These are phyloP conservation scores for Orobanche coerulescens DNA, from an alignment of 257 asterid species.

Conservation along the genomic window DNA sequence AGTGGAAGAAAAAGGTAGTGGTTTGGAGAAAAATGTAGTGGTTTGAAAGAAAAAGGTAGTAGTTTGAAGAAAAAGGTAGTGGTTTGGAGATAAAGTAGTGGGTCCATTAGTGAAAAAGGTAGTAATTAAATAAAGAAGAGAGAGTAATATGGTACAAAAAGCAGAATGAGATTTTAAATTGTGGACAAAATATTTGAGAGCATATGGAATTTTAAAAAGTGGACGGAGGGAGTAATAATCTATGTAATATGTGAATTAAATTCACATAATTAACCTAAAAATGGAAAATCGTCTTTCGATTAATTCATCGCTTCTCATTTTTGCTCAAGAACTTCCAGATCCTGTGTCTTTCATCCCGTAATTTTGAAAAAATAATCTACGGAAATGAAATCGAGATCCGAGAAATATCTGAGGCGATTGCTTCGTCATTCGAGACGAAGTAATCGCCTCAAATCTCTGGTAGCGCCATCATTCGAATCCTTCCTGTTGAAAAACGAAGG, in stretches of 20 bases:
- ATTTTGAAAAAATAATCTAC: conserved; percentile 23
- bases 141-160: too few species aligned
- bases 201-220: too few species aligned
- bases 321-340: not conserved
- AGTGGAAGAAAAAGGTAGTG: too few species aligned
- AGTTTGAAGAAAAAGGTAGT: too few species aligned
- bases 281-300: not conserved
- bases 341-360: conserved; percentile 17
- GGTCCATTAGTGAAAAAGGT: too few species aligned
- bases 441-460: conserved; percentile 33
- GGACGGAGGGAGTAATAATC: not conserved
- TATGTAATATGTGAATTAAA: not conserved
- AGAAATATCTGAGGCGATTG: conserved; percentile 15
- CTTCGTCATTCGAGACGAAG: conserved; percentile 32
- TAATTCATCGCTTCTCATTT: conserved; percentile 13
- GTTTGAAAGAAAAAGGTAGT: too few species aligned
- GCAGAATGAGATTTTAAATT: too few species aligned
- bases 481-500: conserved; percentile 37
- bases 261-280: not conserved
- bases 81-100: too few species aligned
- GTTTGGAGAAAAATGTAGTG: too few species aligned
- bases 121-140: too few species aligned
- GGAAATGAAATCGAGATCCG: conserved; percentile 18
- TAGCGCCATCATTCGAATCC: conserved; percentile 17
- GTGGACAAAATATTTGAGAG: too few species aligned